A percentile compares a stretch with the other conserved stretches of the same genome.
These are phyloP conservation scores for Daedaleopsis nitida DNA, from an alignment of 768 basidiomycete genomes.

Conservation along the genomic window DNA sequence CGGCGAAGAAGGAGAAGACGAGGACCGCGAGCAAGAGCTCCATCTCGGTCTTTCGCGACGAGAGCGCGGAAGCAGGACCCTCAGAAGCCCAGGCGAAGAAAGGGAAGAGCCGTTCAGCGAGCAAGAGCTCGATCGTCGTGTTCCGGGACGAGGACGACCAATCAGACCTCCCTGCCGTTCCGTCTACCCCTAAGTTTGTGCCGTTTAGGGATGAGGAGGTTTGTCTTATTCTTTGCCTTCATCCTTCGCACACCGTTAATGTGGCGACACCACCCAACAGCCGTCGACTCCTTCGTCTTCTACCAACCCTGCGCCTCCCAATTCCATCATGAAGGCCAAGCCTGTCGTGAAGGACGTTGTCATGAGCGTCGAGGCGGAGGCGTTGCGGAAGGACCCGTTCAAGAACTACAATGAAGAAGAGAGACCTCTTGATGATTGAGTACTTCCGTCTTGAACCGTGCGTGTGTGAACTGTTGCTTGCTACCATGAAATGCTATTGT, in stretches of 20 bases:
- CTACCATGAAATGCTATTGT: neutral
- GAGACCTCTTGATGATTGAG: constrained; percentile 20
- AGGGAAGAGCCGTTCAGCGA: too few species aligned
- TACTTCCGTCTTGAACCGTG: neutral
- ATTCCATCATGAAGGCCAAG: constrained; percentile 72
- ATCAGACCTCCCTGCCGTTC: constrained; percentile 29
- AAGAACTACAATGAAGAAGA: constrained; percentile 62
- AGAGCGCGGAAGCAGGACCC: too few species aligned
- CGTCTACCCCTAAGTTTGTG: constrained; percentile 60
- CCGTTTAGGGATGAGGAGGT: constrained; percentile 69
- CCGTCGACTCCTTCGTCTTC: constrained; percentile 34
- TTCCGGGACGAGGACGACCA: too few species aligned
- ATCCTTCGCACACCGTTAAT: neutral
- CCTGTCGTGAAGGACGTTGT: constrained; percentile 43
- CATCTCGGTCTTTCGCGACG: constrained; percentile 23
- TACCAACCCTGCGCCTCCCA: constrained; percentile 37
- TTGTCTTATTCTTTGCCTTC: constrained; percentile 1
- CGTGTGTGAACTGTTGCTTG: neutral
- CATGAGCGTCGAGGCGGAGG: constrained; percentile 70
- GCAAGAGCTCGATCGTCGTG: too few species aligned
- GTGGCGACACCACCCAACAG: neutral
- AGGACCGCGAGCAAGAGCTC: neutral
- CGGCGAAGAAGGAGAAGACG: constrained; percentile 12
- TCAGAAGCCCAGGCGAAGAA: too few species aligned
- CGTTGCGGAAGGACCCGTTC: constrained; percentile 74